phyloP scores from a whole-genome alignment of 1,284 basidiomycete genomes.

The Sporisorium scitamineum region DNA sequence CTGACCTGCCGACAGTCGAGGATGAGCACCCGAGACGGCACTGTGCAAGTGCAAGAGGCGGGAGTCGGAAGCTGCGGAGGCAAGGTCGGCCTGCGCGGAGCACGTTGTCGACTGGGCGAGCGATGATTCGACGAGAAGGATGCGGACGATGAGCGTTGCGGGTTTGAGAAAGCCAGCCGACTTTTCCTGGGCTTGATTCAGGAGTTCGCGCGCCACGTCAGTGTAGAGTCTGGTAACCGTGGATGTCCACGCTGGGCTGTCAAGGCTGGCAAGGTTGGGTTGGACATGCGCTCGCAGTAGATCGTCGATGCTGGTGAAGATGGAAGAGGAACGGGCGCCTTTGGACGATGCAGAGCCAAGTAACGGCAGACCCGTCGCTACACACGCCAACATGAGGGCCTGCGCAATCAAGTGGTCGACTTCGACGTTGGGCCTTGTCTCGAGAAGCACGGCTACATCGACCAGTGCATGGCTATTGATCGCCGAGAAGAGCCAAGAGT shows the following conservation, averaged over 20 bases:
- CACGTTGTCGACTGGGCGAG: neutral
- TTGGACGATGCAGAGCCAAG: neutral
- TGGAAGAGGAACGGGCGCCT: conserved; percentile 10
- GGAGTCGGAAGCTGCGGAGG: conserved; percentile 15
- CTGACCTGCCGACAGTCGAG: conserved; percentile 15
- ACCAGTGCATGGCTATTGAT: conserved; percentile 24
- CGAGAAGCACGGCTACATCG: conserved; percentile 19
- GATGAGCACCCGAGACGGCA: neutral
- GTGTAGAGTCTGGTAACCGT: conserved; percentile 14
- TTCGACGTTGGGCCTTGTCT: neutral
- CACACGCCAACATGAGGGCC: conserved; percentile 16
- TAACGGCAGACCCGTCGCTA: conserved; percentile 26
- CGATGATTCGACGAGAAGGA: conserved; percentile 24
- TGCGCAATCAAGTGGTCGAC: conserved; percentile 14
- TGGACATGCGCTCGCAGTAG: neutral
- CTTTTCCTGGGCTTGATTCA: conserved; percentile 7
- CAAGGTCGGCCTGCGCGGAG: conserved; percentile 15
- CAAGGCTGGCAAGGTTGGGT: neutral
- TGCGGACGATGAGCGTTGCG: conserved; percentile 13
- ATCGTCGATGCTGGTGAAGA: conserved; percentile 14
- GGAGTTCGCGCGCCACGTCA: conserved; percentile 15
- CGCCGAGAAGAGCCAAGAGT: conserved; percentile 22
- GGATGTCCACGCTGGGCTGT: conserved; percentile 9
- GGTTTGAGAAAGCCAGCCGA: conserved; percentile 5
- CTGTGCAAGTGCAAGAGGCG: conserved; percentile 27